Evolutionary conservation across 2,329 filamentous ascomycete genomes (phyloP).

Genomic region (Pyrenochaeta sp.): DNA sequence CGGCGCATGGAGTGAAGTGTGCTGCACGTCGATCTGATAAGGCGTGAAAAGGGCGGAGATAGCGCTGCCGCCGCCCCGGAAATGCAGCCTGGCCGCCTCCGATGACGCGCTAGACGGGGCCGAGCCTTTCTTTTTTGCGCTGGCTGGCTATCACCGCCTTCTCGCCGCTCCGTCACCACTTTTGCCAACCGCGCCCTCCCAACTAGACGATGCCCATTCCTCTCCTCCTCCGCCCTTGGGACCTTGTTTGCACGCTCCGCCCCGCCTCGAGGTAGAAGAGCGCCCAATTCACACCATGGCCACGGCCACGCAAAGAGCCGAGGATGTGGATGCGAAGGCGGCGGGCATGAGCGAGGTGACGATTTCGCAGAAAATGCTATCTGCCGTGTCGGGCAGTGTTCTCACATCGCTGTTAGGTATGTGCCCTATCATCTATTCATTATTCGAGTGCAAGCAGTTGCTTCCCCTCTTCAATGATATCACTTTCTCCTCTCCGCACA

Average conservation of each 20-base stretch:
- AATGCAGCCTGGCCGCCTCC: background rate
- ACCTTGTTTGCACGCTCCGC: conserved; percentile 30
- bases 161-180: conserved; percentile 32
- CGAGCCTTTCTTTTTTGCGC: conserved; percentile 10
- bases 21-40: conserved; percentile 34
- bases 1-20: conserved; percentile 8
- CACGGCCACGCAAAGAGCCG: conserved; percentile 40
- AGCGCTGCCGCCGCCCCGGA: background rate
- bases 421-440: no score
- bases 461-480: no score
- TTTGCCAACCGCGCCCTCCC: conserved; percentile 8
- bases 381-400: conserved; percentile 88
- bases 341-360: conserved; percentile 71
- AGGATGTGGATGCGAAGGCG: conserved; percentile 50
- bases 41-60: background rate
- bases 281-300: conserved; percentile 35
- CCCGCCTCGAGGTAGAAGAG: conserved; percentile 41
- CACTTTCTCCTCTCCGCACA: conserved; percentile 1
- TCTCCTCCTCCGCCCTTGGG: conserved; percentile 29
- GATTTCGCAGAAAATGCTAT: conserved; percentile 89
- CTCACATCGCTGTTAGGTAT: conserved; percentile 87
- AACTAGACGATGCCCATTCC: conserved; percentile 37
- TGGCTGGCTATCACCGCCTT: conserved; percentile 23
- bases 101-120: conserved; percentile 22
- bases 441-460: no score